Evolutionary conservation across 441 rosid genomes (phyloP), one percentile per base, ranked within the genome.

Genomic region (Aquilaria agallochum): DNA sequence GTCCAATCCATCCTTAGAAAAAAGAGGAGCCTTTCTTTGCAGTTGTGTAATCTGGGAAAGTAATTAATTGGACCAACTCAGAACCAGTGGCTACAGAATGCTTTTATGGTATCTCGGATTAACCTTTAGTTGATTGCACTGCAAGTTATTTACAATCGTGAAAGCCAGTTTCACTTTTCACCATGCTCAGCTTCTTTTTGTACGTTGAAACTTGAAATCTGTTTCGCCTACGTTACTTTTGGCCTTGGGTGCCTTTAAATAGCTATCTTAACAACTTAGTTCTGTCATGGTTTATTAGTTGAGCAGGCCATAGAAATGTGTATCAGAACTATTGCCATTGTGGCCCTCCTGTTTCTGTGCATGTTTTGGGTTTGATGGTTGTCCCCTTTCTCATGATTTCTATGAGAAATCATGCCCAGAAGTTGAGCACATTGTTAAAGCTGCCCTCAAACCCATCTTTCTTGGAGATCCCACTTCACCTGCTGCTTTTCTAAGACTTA

Each of bases 401-500:
- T 77, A 80, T 63, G 66, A 74, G 62, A 68, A 65, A 53, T 67
- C 82, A 54, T 77, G 82, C 60, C 80, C 80, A 14, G 74, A 62
- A 60, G 50, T 74, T 11, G 79, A 77, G 56, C 58, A 69, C 61
- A 69, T 80, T 47, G 81, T 77, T 53, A 67, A 54, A 65, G 51
- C 76, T 56, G 72, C 75, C 49, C 68, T 80, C 63, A 34, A 60
- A 30, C 47, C 69, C 11, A 46, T 70, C 53, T 69, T 77, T 61
- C 53, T 75, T 2, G 33, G 54, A 40, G 84, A 80, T 69, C 81
- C 82, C 59, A 55, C 74, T 56, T 58, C 82, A 27, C 78, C 82
- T 5, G 60, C 84, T 5, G 80, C 81, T 47, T 63, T 80, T 68
- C 65, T 77, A 31, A 67, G 81, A 56, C 84, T 80, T 27, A 76